Evolutionary conservation across 106 monocot genomes (phyloP).

Genomic region (Xerophyta viscosa): DNA sequence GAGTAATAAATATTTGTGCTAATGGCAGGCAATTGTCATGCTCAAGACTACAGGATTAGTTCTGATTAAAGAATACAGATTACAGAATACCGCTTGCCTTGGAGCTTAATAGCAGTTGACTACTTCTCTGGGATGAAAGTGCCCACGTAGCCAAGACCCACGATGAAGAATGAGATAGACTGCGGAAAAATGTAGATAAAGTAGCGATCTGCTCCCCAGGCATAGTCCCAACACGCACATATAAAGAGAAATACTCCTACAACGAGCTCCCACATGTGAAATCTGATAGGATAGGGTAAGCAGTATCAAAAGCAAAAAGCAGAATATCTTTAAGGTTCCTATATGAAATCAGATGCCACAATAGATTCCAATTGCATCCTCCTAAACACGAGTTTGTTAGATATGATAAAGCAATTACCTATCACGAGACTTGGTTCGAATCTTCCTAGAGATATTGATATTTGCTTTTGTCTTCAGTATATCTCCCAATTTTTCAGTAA

Average conservation of each 20-base stretch:
- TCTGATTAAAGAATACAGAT: too few species aligned
- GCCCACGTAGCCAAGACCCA: constrained; percentile 51
- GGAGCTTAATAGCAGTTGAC: too few species aligned
- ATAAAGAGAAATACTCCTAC: constrained; percentile 29
- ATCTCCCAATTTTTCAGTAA: constrained; percentile 62
- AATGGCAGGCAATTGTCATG: too few species aligned
- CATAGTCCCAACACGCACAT: constrained; percentile 35
- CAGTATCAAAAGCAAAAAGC: too few species aligned
- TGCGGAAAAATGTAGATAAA: constrained; percentile 52
- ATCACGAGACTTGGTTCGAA: constrained; percentile 7
- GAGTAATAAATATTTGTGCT: too few species aligned
- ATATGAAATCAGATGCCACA: too few species aligned
- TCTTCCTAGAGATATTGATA: constrained; percentile 10
- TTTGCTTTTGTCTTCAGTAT: constrained; percentile 4
- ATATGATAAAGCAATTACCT: constrained; percentile 23
- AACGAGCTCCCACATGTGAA: constrained; percentile 31
- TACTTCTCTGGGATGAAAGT: constrained; percentile 14
- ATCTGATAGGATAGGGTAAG: too few species aligned
- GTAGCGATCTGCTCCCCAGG: constrained; percentile 17
- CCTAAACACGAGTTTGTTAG: too few species aligned
- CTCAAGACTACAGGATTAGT: too few species aligned
- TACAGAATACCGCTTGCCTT: too few species aligned
- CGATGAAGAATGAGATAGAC: constrained; percentile 32
- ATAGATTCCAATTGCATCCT: too few species aligned
- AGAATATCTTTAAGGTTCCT: too few species aligned